phyloP scores from a whole-genome alignment of 1,284 basidiomycete species.

The Pseudozyma sp. region DNA sequence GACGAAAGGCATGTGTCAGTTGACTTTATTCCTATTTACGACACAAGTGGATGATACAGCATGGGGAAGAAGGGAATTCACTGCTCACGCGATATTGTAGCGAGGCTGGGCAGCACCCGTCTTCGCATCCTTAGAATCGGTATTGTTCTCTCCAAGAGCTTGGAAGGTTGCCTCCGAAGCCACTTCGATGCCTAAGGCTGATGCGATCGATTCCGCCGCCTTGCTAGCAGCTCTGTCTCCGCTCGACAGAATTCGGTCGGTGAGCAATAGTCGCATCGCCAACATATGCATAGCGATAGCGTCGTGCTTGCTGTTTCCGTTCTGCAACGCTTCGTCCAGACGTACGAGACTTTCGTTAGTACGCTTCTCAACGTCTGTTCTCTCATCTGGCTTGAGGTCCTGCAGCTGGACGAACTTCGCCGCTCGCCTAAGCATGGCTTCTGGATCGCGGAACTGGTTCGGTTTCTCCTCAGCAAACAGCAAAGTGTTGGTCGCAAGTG shows the following conservation, averaged over 20 bases:
- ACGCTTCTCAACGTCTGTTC: not conserved
- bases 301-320: constrained; percentile 9
- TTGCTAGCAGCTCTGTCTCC: not conserved
- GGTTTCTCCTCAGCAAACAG: constrained; percentile 57
- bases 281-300: constrained; percentile 30
- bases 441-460: constrained; percentile 61
- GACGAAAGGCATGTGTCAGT: constrained; percentile 8
- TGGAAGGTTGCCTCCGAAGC: not conserved
- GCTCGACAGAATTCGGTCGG: constrained; percentile 6
- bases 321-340: constrained; percentile 7
- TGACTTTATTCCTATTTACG: constrained; percentile 3
- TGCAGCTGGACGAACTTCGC: constrained; percentile 22
- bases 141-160: not conserved
- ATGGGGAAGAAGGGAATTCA: constrained; percentile 1
- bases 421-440: constrained; percentile 42
- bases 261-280: constrained; percentile 29
- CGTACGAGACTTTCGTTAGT: constrained; percentile 11
- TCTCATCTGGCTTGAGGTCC: constrained; percentile 3
- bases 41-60: not conserved
- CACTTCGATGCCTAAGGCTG: constrained; percentile 27
- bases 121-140: not conserved
- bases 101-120: constrained; percentile 27
- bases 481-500: constrained; percentile 29
- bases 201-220: constrained; percentile 18
- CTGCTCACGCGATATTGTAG: constrained; percentile 54